Base-by-base conservation (phyloP, 1,139 yeast species). In the Tardiomyces digboiensis region DNA sequence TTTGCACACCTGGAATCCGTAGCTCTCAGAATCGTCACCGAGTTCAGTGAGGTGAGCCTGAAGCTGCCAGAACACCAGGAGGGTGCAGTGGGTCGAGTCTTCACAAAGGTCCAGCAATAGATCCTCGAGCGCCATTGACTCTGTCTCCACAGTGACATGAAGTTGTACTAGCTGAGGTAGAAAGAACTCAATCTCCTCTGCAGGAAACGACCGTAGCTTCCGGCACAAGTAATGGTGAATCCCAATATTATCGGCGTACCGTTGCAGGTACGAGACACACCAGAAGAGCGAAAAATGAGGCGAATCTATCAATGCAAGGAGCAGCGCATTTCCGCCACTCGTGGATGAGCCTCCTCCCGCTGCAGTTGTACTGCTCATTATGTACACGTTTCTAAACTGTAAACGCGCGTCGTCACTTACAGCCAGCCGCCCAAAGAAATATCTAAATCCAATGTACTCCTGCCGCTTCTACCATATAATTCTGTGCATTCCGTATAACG, bases 131-230 rank as follows among this genome's bases (percentile, higher is more conserved):
- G 98, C 97, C 82, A 91, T 81, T 0, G 96, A 84, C 45, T 89
- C 88, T 0, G 95, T 85, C 58, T 89, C 96, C 42, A 79, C 84
- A 0, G 88, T 76, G 18, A 91, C 80, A 18, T 87, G 66, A 14
- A 91, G 67, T 58, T 91, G 98, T 23, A 91, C 78, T 12, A 91
- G 72, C 59, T 91, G 97, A 0, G 98, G 97, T 33, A 91, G 80
- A 57, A 81, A 88, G 60, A 91, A 91, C 59, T 88, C 89, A 39
- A 91, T 60, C 49, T 91, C 96, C 29, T 70, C 74, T 53, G 82
- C 82, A 19, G 76, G 75, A 55, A 68, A 81, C 2, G 74, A 64
- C 42, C 76, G 65, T 36, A 86, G 66, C 59, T 75, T 80, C 52
- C 72, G 74, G 47, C 95, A 87, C 21, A 91, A 66, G 49, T 72